Evolutionary conservation across 805 yeast genomes (phyloP).

Genomic region (Teunomyces tritomae): DNA sequence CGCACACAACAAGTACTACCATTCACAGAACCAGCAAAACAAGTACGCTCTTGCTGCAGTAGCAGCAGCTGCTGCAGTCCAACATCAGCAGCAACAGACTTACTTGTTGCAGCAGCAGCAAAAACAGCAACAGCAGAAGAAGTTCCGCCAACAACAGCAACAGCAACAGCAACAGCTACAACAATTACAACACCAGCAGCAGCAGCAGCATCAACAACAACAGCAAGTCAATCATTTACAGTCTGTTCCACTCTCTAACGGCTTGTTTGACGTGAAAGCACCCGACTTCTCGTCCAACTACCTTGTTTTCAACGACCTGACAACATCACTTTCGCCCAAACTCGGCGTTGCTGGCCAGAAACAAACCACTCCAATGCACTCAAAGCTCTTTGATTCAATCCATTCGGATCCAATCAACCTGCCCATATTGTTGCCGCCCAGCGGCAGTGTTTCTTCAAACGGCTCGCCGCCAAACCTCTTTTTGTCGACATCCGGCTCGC

Average conservation of each 20-base stretch:
- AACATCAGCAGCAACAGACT: slow-evolving; percentile 23
- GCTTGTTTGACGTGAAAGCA: background rate
- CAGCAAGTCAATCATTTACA: background rate
- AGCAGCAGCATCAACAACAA: background rate
- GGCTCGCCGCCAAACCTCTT: slow-evolving; percentile 25
- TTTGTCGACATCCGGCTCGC: slow-evolving; percentile 9
- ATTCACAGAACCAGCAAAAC: slow-evolving; percentile 16
- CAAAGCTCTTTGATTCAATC: slow-evolving; percentile 18
- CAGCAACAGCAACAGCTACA: slow-evolving; percentile 7
- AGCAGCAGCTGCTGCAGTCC: slow-evolving; percentile 33
- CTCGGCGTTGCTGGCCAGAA: slow-evolving; percentile 5
- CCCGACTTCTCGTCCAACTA: slow-evolving; percentile 16
- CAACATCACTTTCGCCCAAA: slow-evolving; percentile 16
- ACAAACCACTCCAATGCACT: slow-evolving; percentile 11
- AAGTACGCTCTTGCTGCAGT: slow-evolving; percentile 28
- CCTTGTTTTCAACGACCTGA: slow-evolving; percentile 16
- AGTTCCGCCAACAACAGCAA: slow-evolving; percentile 6
- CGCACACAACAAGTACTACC: slow-evolving; percentile 10
- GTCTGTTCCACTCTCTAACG: background rate
- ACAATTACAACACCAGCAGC: slow-evolving; percentile 3
- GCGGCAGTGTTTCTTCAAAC: slow-evolving; percentile 11
- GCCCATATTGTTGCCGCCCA: slow-evolving; percentile 21
- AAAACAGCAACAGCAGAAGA: background rate
- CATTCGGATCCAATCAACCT: slow-evolving; percentile 13
- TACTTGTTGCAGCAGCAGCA: slow-evolving; percentile 17